Evolutionary conservation across 108 stramenopile species (phyloP), one percentile per base, ranked within the genome.

Genomic region (Nitzschia sp.): DNA sequence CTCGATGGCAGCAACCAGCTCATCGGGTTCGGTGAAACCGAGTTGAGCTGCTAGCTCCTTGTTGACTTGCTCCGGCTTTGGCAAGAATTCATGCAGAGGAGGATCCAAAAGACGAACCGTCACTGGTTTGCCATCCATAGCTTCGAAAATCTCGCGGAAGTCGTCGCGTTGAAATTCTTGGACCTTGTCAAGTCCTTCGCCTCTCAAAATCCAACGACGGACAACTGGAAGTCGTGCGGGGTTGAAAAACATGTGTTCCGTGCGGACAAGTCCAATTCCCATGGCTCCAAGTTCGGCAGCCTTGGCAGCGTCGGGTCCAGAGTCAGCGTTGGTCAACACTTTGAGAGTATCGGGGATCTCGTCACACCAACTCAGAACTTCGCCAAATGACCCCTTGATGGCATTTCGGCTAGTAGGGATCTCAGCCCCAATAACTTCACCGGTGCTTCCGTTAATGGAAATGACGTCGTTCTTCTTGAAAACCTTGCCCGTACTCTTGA

Each of bases 211-310:
- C 91, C 89, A 89, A 27, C 80, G 81, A 26, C 89, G 78, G 8
- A 95, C 86, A 49, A 85, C 70, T 26, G 85, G 81, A 36, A 95
- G 76, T 30, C 91, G 76, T 32, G 83, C 90, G 11, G 87, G 89
- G 32, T 47, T 57, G 67, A 95, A 95, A 66, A 86, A 95, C 92
- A 92, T 90, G 78, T 95, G 95, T 74, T 95, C 95, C 0, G 95
- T 92, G 26, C 95, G 91, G 54, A 75, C 78, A 2, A 95, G 64
- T 4, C 95, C 95, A 34, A 93, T 91, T 13, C 95, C 95, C 67
- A 84, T 59, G 5, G 95, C 95, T 34, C 91, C 95, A 58, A 87
- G 63, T 23, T 80, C 66, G 25, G 58, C 75, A 30, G 92, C 95
- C 46, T 84, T 81, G 30, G 64, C 59, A 0, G 95, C 88, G 57